Conservation (phyloP, 164 flowering plant genomes). For the Cinnamomum micranthum region DNA sequence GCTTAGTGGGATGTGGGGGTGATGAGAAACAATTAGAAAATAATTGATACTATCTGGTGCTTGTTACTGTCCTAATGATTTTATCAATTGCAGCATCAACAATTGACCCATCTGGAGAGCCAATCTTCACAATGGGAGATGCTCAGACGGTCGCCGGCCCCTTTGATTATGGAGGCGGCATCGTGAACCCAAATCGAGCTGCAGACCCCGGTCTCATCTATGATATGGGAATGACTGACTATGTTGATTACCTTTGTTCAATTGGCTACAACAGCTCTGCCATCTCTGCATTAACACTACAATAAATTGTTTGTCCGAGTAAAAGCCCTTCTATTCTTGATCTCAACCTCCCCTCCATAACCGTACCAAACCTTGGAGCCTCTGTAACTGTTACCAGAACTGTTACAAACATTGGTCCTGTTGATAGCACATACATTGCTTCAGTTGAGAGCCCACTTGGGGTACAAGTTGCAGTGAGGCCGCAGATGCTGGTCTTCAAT, state of each 20-base stretch:
- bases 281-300: slow-evolving; percentile 20
- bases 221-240: slow-evolving; percentile 21
- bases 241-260: slow-evolving; percentile 35
- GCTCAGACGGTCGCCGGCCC: slow-evolving; percentile 29
- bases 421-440: slow-evolving; percentile 25
- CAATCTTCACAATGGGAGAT: too few species aligned
- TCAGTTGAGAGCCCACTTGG: slow-evolving; percentile 42
- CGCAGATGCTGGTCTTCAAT: slow-evolving; percentile 37
- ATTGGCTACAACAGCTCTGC: slow-evolving; percentile 25
- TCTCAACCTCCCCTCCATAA: slow-evolving; percentile 47
- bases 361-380: slow-evolving; percentile 33
- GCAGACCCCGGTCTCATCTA: slow-evolving; percentile 45
- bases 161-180: slow-evolving; percentile 41
- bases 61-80: not conserved
- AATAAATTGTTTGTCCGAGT: slow-evolving; percentile 13
- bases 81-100: too few species aligned
- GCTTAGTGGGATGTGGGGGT: too few species aligned
- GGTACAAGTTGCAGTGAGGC: slow-evolving; percentile 34
- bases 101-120: too few species aligned
- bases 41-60: not conserved
- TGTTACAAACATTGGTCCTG: slow-evolving; percentile 40
- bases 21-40: too few species aligned
- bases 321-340: slow-evolving; percentile 9
- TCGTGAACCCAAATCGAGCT: slow-evolving; percentile 33
- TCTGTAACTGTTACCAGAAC: slow-evolving; percentile 32